These are phyloP conservation scores for Lichtheimia corymbifera DNA, from an alignment of 371 early-diverging fungal genomes.

Conservation along the genomic window DNA sequence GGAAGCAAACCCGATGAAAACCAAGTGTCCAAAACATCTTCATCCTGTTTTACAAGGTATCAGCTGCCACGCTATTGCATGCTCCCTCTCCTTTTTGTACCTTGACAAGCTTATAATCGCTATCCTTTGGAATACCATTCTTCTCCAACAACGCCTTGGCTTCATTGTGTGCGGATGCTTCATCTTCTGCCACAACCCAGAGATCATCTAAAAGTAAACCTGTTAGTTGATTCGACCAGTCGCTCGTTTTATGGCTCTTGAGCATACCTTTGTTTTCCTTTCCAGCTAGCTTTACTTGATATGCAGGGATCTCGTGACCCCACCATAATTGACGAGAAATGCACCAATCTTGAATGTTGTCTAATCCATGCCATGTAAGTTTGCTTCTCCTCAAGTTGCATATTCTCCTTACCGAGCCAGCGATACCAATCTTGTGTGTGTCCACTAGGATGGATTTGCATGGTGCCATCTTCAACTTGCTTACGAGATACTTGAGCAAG, in stretches of 20 bases:
- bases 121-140: slow-evolving; percentile 27
- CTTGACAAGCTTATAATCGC: slow-evolving; percentile 33
- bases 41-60: slow-evolving; percentile 66
- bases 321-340: slow-evolving; percentile 99
- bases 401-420: slow-evolving; percentile 82
- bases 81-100: slow-evolving; percentile 10
- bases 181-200: slow-evolving; percentile 76
- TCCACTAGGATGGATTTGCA: slow-evolving; percentile 82
- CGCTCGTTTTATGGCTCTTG: not conserved
- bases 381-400: not conserved
- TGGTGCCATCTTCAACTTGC: slow-evolving; percentile 70
- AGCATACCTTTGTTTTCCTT: slow-evolving; percentile 2
- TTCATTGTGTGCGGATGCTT: slow-evolving; percentile 60
- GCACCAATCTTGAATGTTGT: slow-evolving; percentile 98
- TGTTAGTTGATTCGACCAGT: not conserved
- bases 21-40: slow-evolving; percentile 99
- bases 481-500: slow-evolving; percentile 77
- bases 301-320: slow-evolving; percentile 99
- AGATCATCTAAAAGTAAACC: slow-evolving; percentile 25
- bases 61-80: not conserved
- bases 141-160: slow-evolving; percentile 39
- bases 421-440: slow-evolving; percentile 88
- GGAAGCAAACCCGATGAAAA: slow-evolving; percentile 99
- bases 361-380: slow-evolving; percentile 23
- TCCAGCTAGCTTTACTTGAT: slow-evolving; percentile 65